Evolutionary conservation across 1,284 basidiomycete genomes (phyloP).

Genomic region (Boletus sp.): DNA sequence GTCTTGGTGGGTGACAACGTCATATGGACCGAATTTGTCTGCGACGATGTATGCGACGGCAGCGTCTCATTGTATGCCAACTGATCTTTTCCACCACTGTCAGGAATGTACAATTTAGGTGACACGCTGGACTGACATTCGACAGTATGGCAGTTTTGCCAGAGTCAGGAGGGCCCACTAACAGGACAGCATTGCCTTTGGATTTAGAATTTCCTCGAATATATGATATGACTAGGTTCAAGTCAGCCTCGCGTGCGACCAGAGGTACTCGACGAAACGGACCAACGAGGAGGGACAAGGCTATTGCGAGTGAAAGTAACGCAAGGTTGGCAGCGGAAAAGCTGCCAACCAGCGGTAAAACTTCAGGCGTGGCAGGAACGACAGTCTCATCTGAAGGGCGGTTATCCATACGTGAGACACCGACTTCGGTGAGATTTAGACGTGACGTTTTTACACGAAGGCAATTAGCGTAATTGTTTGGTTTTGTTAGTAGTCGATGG

Average conservation of each 20-base stretch:
- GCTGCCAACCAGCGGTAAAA: constrained; percentile 19
- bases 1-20: constrained; percentile 39
- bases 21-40: constrained; percentile 56
- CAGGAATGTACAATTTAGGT: constrained; percentile 26
- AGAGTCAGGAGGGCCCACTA: constrained; percentile 66
- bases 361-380: constrained; percentile 13
- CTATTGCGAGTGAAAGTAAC: constrained; percentile 24
- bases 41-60: constrained; percentile 70
- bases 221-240: constrained; percentile 37
- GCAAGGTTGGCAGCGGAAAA: constrained; percentile 23
- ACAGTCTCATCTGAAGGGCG: constrained; percentile 3
- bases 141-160: constrained; percentile 72
- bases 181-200: constrained; percentile 54
- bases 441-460: not conserved
- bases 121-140: constrained; percentile 37
- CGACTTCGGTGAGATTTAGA: not conserved
- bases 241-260: constrained; percentile 15
- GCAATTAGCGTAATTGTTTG: constrained; percentile 17
- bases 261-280: constrained; percentile 11
- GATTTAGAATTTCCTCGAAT: constrained; percentile 42
- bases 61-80: constrained; percentile 59
- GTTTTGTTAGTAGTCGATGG: constrained; percentile 11
- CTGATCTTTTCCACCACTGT: constrained; percentile 38
- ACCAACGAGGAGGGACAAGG: constrained; percentile 26
- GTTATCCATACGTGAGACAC: constrained; percentile 12